Conservation (phyloP, 345 rosid species). For the Eucalyptus sideroxylon region DNA sequence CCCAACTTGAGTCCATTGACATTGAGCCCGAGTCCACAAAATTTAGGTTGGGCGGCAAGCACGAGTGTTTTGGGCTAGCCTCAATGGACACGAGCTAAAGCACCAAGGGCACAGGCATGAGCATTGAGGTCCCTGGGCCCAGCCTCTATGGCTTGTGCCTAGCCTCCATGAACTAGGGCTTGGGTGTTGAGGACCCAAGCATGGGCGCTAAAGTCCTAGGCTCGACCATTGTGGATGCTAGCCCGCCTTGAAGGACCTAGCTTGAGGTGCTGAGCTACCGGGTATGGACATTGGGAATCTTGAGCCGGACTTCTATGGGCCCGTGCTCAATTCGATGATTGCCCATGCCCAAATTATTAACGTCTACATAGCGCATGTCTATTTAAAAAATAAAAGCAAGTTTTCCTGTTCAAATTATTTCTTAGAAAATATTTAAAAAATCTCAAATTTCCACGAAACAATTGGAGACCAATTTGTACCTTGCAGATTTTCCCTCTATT, state of each 20-base stretch:
- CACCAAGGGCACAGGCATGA: fast-evolving
- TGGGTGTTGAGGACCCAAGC: background rate
- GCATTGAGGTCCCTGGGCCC: background rate
- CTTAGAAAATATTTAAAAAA: too few species aligned
- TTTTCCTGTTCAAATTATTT: too few species aligned
- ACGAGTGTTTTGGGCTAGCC: background rate
- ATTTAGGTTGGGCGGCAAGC: background rate
- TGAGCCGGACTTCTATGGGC: background rate
- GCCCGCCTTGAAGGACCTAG: background rate
- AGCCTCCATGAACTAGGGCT: background rate
- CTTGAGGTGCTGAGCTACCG: fast-evolving
- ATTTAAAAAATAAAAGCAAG: background rate
- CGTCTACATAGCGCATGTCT: background rate
- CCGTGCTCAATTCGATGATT: fast-evolving
- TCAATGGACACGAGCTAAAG: background rate
- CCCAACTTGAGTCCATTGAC: background rate
- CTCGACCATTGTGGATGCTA: background rate
- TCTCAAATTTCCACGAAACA: background rate
- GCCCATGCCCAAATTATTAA: too few species aligned
- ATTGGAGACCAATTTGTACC: background rate
- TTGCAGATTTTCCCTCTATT: background rate
- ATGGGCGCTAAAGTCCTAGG: fast-evolving
- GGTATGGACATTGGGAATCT: background rate
- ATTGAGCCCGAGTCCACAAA: background rate
- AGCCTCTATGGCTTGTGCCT: background rate